Evolutionary conservation across 495 filamentous ascomycete genomes (phyloP), one percentile per base, ranked within the genome.

Genomic region (Podospora conica): DNA sequence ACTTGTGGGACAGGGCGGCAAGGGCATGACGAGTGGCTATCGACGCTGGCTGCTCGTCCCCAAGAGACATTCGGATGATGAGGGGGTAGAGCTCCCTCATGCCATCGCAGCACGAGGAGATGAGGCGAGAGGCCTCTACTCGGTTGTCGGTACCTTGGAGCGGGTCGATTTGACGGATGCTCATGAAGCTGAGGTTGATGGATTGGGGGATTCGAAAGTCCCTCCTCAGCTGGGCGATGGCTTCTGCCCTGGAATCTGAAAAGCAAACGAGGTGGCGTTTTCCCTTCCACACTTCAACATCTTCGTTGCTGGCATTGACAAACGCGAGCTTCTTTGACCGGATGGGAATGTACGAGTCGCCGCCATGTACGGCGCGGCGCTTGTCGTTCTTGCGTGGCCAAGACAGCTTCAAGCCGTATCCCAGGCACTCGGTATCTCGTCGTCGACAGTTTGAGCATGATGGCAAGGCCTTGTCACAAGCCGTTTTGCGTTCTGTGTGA

Each of bases 341-440:
- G 40, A 64, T 48, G 20, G 66, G 55, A 24, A 64, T 64, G 2
- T 23, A 55, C 58, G 60, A 54, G 58, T 63, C 23, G 22, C 59
- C 9, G 22, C 61, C 65, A 18, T 23, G 25, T 11, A 53, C 53
- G 9, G 56, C 11, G 4, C 70, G 60, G 2, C 61, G 27, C 18
- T 53, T 24, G 24, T 71, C 70, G 53, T 62, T 67, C 18, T 29
- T 29, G 5, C 68, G 65, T 48, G 70, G 70, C 70, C 70, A 71
- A 9, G 70, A 71, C 9, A 71, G 67, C 68, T 67, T 69, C 55
- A 69, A 12, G 12, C 67, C 66, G 57, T 67, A 69, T n/a, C 70
- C 67, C n/a, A 67, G 59, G 55, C 70, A 71, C 20, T 67, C 31
- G 3, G 60, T 40, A 9, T 64, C 65, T 3, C 65, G 57, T 29